Evolutionary conservation across 192 early-diverging fungal species (phyloP).

Genomic region (Coemansia javaensis): DNA sequence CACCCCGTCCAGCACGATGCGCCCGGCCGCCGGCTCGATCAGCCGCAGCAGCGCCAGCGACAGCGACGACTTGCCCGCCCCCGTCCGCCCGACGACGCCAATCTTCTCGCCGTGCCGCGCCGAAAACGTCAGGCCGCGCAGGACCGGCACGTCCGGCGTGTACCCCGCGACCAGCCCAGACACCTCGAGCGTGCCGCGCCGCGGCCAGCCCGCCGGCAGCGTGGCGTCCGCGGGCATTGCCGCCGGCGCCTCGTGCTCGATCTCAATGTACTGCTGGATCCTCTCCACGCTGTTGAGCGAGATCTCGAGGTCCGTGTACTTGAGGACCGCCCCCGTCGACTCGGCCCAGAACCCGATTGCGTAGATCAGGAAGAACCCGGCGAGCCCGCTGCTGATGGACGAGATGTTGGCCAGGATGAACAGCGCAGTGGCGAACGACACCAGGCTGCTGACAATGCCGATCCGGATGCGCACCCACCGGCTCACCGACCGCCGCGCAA

Average conservation of each 20-base stretch:
- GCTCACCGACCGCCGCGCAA: conserved; percentile 73
- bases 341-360: conserved; percentile 74
- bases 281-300: conserved; percentile 75
- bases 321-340: conserved; percentile 66
- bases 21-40: conserved; percentile 59
- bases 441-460: conserved; percentile 65
- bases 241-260: conserved; percentile 70
- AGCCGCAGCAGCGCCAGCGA: conserved; percentile 68
- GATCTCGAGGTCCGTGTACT: conserved; percentile 71
- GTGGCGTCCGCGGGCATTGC: conserved; percentile 49
- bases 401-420: conserved; percentile 55
- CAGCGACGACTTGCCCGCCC: conserved; percentile 71
- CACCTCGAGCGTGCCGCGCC: conserved; percentile 63
- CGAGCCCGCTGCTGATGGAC: conserved; percentile 72
- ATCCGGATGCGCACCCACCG: conserved; percentile 76
- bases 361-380: conserved; percentile 78
- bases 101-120: conserved; percentile 71
- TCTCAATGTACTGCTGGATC: conserved; percentile 66
- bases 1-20: conserved; percentile 69
- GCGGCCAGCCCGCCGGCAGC: conserved; percentile 60
- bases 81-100: conserved; percentile 84
- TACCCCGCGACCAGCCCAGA: conserved; percentile 66
- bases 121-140: conserved; percentile 67
- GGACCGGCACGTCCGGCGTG: conserved; percentile 40
- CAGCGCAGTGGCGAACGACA: conserved; percentile 62